Base-by-base conservation (phyloP, 1,139 yeast genomes). In the Saccharomyces uvarum region DNA sequence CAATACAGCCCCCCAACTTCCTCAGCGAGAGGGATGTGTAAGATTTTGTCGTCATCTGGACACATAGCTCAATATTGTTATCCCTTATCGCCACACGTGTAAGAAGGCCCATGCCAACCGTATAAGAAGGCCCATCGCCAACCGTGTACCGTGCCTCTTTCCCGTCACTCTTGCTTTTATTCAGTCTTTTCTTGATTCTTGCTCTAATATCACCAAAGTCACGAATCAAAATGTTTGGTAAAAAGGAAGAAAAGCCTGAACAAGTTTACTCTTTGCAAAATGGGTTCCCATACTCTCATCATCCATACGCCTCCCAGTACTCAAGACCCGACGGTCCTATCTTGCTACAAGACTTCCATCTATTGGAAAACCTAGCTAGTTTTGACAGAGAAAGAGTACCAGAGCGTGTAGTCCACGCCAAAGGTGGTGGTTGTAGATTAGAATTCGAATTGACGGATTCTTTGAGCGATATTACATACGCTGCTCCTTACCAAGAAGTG, bases 371-470 rank as follows among this genome's bases (percentile, higher is more conserved):
- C 47, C 74, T 88, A 54, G 87, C 95, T 29, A 95, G 86, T 70
- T 88, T 88, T 65, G 93, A 86, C 75, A 81, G 95, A 65, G 96
- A 88, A 74, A 79, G 95, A 71, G 83, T 88, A 58, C 95, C 96
- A 47, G 95, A 88, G 74, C 81, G 96, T 72, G 95, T 88, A 54
- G 96, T 88, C 52, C 96, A 88, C 69, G 95, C 95, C 59, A 87
- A 87, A 73, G 96, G 96, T 61, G 86, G 89, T 48, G 96, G 95
- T 63, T 95, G 95, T 52, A 84, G 78, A 68, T 93, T 95, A 65
- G 79, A 75, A 58, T 88, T 88, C 65, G 93, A 84, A 72, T 85
- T 84, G 60, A 88, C 96, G 41, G 91, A 88, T 68, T 93, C 88
- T 62, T 81, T 88, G 66, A 75, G 86, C 50, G 96, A 88, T 70